These are phyloP conservation scores for Isabelozyma heimii DNA, from an alignment of 805 yeast genomes.

Conservation along the genomic window DNA sequence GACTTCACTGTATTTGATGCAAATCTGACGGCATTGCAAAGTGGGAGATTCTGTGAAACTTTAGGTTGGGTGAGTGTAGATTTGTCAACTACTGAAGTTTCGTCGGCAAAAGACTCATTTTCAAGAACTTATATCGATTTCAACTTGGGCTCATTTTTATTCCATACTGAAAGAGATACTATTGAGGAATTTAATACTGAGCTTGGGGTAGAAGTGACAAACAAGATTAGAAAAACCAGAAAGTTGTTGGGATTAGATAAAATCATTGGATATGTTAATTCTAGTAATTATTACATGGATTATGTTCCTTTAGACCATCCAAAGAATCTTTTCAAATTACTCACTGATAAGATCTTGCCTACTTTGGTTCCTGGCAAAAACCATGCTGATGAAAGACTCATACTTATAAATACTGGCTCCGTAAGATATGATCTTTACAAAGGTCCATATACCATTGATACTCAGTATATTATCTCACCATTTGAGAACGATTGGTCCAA, in stretches of 20 bases:
- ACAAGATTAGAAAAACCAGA: constrained; percentile 43
- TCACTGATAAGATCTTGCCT: constrained; percentile 58
- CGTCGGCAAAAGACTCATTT: constrained; percentile 19
- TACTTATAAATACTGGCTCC: constrained; percentile 83
- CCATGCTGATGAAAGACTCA: constrained; percentile 32
- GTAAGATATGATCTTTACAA: constrained; percentile 81
- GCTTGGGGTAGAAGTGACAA: constrained; percentile 50
- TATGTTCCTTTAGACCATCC: constrained; percentile 56
- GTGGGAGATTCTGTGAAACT: constrained; percentile 92
- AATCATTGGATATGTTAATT: constrained; percentile 63
- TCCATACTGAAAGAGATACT: constrained; percentile 48
- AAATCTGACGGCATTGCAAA: constrained; percentile 74
- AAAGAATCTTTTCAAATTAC: constrained; percentile 53
- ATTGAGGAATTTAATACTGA: constrained; percentile 47
- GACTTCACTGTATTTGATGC: constrained; percentile 74
- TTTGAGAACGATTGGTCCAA: constrained; percentile 78
- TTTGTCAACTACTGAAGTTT: constrained; percentile 14
- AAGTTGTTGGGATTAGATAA: constrained; percentile 50
- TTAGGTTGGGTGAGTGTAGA: constrained; percentile 79
- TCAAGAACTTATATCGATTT: constrained; percentile 80
- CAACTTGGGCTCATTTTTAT: constrained; percentile 64
- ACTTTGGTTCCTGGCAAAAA: constrained; percentile 25
- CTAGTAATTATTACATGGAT: constrained; percentile 57
- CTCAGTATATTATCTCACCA: constrained; percentile 82
- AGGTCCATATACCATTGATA: constrained; percentile 79